Base-by-base conservation (phyloP, 495 filamentous ascomycete species). In the Penicillium simplicissimum region DNA sequence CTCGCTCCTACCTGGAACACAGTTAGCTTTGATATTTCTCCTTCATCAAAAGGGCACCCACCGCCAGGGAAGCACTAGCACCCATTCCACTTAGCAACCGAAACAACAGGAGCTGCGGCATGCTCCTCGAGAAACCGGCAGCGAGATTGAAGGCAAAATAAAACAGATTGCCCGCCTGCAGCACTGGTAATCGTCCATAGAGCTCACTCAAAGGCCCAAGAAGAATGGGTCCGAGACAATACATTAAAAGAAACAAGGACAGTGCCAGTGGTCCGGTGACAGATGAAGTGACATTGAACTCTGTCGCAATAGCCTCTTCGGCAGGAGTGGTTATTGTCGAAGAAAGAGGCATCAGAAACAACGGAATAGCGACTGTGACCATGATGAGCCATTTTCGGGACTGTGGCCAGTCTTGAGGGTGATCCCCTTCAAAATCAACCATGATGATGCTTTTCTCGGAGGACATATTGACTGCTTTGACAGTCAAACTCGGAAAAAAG, bases 251-350 rank as follows among this genome's bases (percentile, higher is more conserved):
- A 62, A 76, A 82, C 9, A 79, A 74, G 3, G 80, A 84, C 28
- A 84, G 40, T 17, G 79, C 80, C 9, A 87, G 82, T 70, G 58
- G 85, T 66, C 9, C 84, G 61, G 5, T 81, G 78, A 13, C 73
- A 69, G 56, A 76, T 57, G 76, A 77, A 1, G 67, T 76, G 38
- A 88, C 85, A 49, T 62, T 31, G 45, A 90, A 79, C 19, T 90
- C 88, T n/a, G 57, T 47, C 42, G 76, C 70, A 35, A 89, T 82
- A 1, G 73, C 60, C 15, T 61, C 60, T 4, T 88, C 71, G 0
- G 82, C 81, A 0, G 88, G 88, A 4, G 88, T 84, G 3, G 89
- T 80, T 76, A 90, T 89, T 25, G 83, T 82, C 4, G 81, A 84
- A 2, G 82, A 82, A 6, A 84, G 71, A n/a, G 68, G 60, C 60